phyloP scores from a whole-genome alignment of 129 eudicot species.

The Flaveria brownii region DNA sequence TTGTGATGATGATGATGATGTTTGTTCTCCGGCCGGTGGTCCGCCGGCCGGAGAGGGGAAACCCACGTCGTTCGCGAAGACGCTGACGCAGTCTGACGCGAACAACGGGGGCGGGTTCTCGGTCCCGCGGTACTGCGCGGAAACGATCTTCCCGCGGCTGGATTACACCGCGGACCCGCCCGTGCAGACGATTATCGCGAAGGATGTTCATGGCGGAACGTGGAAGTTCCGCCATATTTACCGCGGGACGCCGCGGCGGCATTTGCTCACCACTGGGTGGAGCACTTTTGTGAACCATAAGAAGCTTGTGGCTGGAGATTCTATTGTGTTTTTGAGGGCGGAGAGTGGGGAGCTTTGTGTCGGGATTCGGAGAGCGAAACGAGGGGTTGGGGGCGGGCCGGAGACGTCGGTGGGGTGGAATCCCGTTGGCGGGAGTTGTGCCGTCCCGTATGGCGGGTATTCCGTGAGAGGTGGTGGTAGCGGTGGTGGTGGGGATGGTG shows the following conservation, averaged over 20 bases:
- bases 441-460: conserved; percentile 69
- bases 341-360: conserved; percentile 92
- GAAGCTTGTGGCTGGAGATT: conserved; percentile 93
- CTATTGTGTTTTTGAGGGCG: conserved; percentile 84
- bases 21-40: conserved; percentile 37
- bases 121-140: conserved; percentile 93
- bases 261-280: conserved; percentile 98
- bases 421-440: conserved; percentile 62
- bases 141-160: conserved; percentile 87
- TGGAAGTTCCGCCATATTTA: conserved; percentile 96
- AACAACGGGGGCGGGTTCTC: conserved; percentile 99
- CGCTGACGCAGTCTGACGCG: conserved; percentile 91
- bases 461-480: conserved; percentile 42
- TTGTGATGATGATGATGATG: conserved; percentile 51
- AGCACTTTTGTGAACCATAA: conserved; percentile 95
- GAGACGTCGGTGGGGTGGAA: conserved; percentile 75
- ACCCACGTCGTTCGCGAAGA: conserved; percentile 89
- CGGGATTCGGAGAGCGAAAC: conserved; percentile 84
- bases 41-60: conserved; percentile 51
- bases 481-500: conserved; percentile 24
- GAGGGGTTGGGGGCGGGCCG: conserved; percentile 71
- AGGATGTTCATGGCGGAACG: conserved; percentile 92
- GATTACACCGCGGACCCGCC: conserved; percentile 96
- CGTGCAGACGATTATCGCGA: conserved; percentile 79
- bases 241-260: conserved; percentile 90